Conservation (phyloP, 257 asterid species). For the Eucommia ulmoides region DNA sequence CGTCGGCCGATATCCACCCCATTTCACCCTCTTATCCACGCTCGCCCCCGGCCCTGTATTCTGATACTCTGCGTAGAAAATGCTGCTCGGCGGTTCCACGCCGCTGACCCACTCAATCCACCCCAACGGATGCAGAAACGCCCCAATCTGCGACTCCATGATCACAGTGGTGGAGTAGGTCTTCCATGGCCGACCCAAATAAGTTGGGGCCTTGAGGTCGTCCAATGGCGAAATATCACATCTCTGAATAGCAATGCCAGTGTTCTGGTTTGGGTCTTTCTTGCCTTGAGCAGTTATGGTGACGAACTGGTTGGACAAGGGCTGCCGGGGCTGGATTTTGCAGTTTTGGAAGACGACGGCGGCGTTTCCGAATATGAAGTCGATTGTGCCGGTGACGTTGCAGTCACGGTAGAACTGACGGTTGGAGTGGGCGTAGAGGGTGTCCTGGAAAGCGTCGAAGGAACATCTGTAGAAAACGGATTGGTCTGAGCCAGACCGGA, state of each 20-base stretch:
- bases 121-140: constrained; percentile 41
- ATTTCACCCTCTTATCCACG: constrained; percentile 32
- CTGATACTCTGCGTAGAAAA: constrained; percentile 55
- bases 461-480: constrained; percentile 43
- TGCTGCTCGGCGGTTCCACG: constrained; percentile 34
- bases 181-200: constrained; percentile 80
- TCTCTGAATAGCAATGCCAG: constrained; percentile 50
- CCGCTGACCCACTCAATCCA: constrained; percentile 48
- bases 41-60: constrained; percentile 58
- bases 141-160: constrained; percentile 37
- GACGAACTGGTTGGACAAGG: constrained; percentile 46
- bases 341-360: constrained; percentile 62
- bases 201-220: constrained; percentile 23
- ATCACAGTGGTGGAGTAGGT: constrained; percentile 41
- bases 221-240: constrained; percentile 33
- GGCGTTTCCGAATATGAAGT: constrained; percentile 71
- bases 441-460: constrained; percentile 63
- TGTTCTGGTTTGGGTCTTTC: constrained; percentile 48
- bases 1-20: constrained; percentile 47
- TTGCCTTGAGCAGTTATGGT: constrained; percentile 83
- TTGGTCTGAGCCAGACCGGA: constrained; percentile 48
- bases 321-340: constrained; percentile 60
- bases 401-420: constrained; percentile 77
- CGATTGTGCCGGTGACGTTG: constrained; percentile 58
- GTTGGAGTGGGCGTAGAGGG: constrained; percentile 66